phyloP scores from a whole-genome alignment of 192 early-diverging fungal genomes.

The Coemansia sp. region DNA sequence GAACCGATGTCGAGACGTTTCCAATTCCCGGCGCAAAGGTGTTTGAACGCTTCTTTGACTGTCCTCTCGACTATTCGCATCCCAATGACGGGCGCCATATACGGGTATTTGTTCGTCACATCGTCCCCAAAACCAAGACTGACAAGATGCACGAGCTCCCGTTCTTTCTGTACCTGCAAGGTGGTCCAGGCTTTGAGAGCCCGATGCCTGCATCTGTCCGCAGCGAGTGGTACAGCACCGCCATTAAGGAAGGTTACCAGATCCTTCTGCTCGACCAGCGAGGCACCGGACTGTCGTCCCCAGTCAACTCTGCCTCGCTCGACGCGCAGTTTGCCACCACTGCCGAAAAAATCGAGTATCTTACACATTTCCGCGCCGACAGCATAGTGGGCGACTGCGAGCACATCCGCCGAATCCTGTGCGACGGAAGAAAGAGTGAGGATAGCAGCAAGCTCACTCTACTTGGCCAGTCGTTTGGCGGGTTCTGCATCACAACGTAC shows the following conservation, averaged over 20 bases:
- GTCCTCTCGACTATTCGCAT: constrained; percentile 55
- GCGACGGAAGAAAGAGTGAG: constrained; percentile 29
- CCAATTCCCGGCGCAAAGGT: constrained; percentile 58
- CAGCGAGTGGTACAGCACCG: constrained; percentile 57
- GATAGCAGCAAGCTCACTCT: constrained; percentile 55
- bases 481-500: constrained; percentile 68
- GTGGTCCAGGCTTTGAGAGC: constrained; percentile 61
- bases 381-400: constrained; percentile 70
- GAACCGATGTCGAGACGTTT: constrained; percentile 53
- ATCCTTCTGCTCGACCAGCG: constrained; percentile 69
- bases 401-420: constrained; percentile 59
- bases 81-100: constrained; percentile 22
- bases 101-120: constrained; percentile 58
- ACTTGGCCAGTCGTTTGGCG: constrained; percentile 70
- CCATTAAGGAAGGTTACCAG: constrained; percentile 64
- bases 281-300: constrained; percentile 65
- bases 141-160: constrained; percentile 55
- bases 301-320: constrained; percentile 57
- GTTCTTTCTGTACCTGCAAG: constrained; percentile 62
- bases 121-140: constrained; percentile 57
- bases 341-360: constrained; percentile 61
- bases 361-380: constrained; percentile 67
- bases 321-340: constrained; percentile 48
- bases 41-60: constrained; percentile 62
- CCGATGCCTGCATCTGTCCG: constrained; percentile 47